Evolutionary conservation across 2,329 filamentous ascomycete genomes (phyloP).

Genomic region (Neodidymelliopsis sp.): DNA sequence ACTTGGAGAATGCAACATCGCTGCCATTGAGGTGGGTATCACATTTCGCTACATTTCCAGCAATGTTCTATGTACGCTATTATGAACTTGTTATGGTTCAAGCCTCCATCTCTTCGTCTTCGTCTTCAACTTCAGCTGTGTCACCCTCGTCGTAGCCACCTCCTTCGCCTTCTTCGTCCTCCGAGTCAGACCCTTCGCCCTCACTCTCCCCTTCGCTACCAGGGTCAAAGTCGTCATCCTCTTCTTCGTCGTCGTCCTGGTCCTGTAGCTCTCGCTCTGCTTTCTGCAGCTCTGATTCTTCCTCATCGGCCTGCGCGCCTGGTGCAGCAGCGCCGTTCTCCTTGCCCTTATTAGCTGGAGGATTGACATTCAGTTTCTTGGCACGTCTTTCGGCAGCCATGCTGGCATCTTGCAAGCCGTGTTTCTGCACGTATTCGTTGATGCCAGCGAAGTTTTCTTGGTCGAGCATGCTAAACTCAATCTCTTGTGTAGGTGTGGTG

Average conservation of each 20-base stretch:
- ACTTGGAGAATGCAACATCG: neutral
- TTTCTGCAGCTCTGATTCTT: slow-evolving; percentile 50
- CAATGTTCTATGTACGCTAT: no score
- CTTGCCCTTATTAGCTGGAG: slow-evolving; percentile 38
- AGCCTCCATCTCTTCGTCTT: slow-evolving; percentile 40
- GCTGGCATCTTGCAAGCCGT: slow-evolving; percentile 68
- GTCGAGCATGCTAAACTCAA: slow-evolving; percentile 72
- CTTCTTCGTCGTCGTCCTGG: slow-evolving; percentile 51
- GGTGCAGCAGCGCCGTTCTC: slow-evolving; percentile 26
- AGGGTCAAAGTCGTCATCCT: slow-evolving; percentile 53
- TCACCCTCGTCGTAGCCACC: slow-evolving; percentile 45
- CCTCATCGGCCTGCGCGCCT: slow-evolving; percentile 36
- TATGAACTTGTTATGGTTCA: slow-evolving; percentile 23
- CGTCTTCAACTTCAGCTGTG: slow-evolving; percentile 29
- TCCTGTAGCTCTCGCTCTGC: slow-evolving; percentile 49
- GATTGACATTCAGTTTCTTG: slow-evolving; percentile 65
- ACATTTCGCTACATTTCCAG: neutral
- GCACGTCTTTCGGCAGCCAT: slow-evolving; percentile 67
- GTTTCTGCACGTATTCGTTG: slow-evolving; percentile 67
- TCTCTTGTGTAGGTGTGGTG: slow-evolving; percentile 60
- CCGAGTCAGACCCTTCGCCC: slow-evolving; percentile 46
- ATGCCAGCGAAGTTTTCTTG: slow-evolving; percentile 69
- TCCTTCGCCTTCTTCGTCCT: slow-evolving; percentile 43
- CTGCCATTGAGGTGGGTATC: slow-evolving; percentile 3
- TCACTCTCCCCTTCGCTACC: slow-evolving; percentile 52